These are phyloP conservation scores for Acacia acuminata DNA, from an alignment of 306 rosid genomes.

Conservation along the genomic window DNA sequence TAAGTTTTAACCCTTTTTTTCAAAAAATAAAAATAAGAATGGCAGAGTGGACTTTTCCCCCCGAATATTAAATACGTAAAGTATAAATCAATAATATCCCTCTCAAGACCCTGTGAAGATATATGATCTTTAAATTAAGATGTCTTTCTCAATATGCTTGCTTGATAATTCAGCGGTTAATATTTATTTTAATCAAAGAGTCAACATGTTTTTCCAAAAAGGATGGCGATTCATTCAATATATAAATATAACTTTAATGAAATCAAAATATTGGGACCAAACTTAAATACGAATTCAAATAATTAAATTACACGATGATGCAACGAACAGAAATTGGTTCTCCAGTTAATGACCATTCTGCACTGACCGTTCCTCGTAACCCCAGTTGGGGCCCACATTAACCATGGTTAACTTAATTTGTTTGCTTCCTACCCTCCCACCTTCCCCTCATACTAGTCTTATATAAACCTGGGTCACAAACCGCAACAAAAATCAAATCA, in stretches of 20 bases:
- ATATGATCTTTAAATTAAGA: not conserved
- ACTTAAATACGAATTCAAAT: not conserved
- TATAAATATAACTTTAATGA: not conserved
- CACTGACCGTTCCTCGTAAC: slow-evolving; percentile 7
- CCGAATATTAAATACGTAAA: not conserved
- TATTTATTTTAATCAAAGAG: not conserved
- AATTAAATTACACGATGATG: not conserved
- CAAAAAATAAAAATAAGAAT: too few relatives aligned
- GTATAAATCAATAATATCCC: not conserved
- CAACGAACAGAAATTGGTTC: not conserved
- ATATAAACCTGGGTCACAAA: slow-evolving; percentile 40
- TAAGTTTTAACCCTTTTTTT: not conserved
- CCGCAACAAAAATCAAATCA: not conserved
- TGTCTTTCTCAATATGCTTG: not conserved
- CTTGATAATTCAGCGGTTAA: not conserved
- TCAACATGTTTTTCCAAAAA: not conserved
- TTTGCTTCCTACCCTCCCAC: slow-evolving; percentile 11
- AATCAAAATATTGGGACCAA: not conserved
- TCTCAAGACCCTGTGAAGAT: not conserved
- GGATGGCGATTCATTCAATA: not conserved
- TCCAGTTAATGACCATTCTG: not conserved
- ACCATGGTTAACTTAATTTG: slow-evolving; percentile 64
- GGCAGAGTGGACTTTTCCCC: not conserved
- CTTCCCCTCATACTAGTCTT: not conserved
- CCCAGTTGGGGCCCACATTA: slow-evolving; percentile 20